Evolutionary conservation across 225 moss, liverwort and hornwort species (phyloP).

Genomic region (Climacium dendroides): DNA sequence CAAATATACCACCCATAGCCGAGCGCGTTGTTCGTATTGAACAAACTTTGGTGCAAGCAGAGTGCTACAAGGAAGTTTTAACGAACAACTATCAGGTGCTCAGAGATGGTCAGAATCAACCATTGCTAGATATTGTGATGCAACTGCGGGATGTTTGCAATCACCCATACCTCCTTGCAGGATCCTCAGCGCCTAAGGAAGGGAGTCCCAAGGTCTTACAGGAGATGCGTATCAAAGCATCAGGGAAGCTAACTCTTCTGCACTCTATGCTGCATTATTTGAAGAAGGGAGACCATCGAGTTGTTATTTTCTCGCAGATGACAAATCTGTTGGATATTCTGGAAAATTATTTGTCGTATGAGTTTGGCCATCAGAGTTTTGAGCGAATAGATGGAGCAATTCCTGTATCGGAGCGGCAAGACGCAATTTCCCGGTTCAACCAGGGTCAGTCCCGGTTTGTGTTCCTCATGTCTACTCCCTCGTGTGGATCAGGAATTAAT

Average conservation of each 20-base stretch:
- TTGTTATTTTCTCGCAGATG: slow-evolving; percentile 76
- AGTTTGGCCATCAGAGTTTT: slow-evolving; percentile 60
- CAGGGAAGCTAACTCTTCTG: slow-evolving; percentile 74
- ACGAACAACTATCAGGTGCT: slow-evolving; percentile 74
- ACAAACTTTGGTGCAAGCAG: slow-evolving; percentile 64
- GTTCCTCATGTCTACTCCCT: slow-evolving; percentile 60
- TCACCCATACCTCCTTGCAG: slow-evolving; percentile 75
- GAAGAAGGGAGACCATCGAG: slow-evolving; percentile 60
- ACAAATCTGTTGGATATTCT: slow-evolving; percentile 71
- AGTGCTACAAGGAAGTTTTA: slow-evolving; percentile 63
- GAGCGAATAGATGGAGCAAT: slow-evolving; percentile 72
- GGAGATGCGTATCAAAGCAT: slow-evolving; percentile 80
- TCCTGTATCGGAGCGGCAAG: slow-evolving; percentile 47
- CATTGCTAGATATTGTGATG: slow-evolving; percentile 71
- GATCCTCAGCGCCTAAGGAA: slow-evolving; percentile 38
- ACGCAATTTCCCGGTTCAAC: slow-evolving; percentile 66
- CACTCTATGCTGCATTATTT: slow-evolving; percentile 75
- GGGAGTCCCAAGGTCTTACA: slow-evolving; percentile 54
- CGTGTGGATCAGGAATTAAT: slow-evolving; percentile 67
- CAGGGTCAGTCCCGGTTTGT: slow-evolving; percentile 82
- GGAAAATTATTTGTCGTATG: slow-evolving; percentile 56
- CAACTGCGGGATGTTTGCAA: slow-evolving; percentile 81
- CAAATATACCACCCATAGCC: slow-evolving; percentile 38
- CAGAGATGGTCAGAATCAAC: slow-evolving; percentile 36
- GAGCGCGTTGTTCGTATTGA: slow-evolving; percentile 70